These are phyloP conservation scores for Pulveroboletus ravenelii DNA, from an alignment of 768 basidiomycete species.

Conservation along the genomic window DNA sequence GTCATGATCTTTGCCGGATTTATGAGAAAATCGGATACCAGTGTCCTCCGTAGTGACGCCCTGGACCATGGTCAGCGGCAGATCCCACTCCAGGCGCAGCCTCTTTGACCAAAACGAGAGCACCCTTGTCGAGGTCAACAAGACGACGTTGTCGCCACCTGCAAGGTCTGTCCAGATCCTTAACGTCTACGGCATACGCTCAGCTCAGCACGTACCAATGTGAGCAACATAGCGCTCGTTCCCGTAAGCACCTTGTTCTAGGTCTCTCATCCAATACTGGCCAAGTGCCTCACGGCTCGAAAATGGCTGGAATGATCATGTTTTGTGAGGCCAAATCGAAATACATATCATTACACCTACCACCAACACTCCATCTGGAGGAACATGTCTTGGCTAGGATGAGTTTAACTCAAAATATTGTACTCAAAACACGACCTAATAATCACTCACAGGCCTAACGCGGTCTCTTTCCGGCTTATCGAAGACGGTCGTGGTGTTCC, in stretches of 20 bases:
- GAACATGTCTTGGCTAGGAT: conserved; percentile 73
- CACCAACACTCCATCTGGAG: conserved; percentile 81
- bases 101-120: conserved; percentile 83
- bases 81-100: conserved; percentile 85
- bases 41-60: conserved; percentile 87
- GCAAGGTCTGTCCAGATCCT: conserved; percentile 51
- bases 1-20: conserved; percentile 67
- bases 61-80: conserved; percentile 81
- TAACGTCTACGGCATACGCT: conserved; percentile 3
- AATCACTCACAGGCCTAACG: conserved; percentile 59
- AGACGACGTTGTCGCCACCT: conserved; percentile 73
- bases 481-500: conserved; percentile 98
- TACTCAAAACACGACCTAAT: background rate
- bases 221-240: conserved; percentile 88
- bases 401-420: background rate
- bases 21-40: conserved; percentile 85
- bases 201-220: conserved; percentile 56
- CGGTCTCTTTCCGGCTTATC: conserved; percentile 89
- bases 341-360: conserved; percentile 41
- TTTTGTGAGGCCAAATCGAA: background rate
- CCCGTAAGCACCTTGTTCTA: conserved; percentile 85
- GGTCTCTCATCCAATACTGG: conserved; percentile 95
- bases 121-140: conserved; percentile 75
- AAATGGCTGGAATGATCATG: conserved; percentile 57
- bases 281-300: conserved; percentile 87